phyloP scores from a whole-genome alignment of 805 yeast genomes.

The Candida saitoana region DNA sequence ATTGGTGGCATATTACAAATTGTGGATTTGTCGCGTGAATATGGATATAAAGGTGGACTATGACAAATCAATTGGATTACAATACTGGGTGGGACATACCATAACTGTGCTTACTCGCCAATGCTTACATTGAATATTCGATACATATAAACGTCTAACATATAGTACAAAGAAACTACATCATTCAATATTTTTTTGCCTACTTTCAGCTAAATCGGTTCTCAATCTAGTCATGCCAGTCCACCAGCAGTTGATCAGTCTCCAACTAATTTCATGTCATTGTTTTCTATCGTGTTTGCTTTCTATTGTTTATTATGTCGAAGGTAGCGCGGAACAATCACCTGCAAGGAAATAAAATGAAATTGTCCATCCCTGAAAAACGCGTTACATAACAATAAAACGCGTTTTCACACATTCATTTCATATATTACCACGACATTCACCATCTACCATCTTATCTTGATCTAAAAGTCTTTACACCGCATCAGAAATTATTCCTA shows the following conservation, averaged over 20 bases:
- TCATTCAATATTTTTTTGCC: no score
- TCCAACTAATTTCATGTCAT: neutral
- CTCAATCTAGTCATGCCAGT: no score
- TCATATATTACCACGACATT: neutral
- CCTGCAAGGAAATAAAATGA: neutral
- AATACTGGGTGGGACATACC: no score
- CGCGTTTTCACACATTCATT: neutral
- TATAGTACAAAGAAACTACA: no score
- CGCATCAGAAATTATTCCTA: neutral
- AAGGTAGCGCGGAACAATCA: neutral
- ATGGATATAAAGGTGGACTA: no score
- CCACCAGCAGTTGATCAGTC: neutral
- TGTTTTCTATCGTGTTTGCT: neutral
- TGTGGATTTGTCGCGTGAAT: no score
- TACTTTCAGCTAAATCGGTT: no score
- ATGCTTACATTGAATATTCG: no score
- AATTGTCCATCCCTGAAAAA: slow-evolving; percentile 1
- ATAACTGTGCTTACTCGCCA: no score
- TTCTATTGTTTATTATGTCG: neutral
- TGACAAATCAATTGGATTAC: no score
- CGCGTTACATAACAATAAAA: neutral
- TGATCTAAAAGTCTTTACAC: neutral
- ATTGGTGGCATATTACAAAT: no score
- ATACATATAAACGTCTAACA: no score
- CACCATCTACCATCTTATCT: neutral